Conservation (phyloP, 2,329 filamentous ascomycete species). For the Exserohilum rostratum region DNA sequence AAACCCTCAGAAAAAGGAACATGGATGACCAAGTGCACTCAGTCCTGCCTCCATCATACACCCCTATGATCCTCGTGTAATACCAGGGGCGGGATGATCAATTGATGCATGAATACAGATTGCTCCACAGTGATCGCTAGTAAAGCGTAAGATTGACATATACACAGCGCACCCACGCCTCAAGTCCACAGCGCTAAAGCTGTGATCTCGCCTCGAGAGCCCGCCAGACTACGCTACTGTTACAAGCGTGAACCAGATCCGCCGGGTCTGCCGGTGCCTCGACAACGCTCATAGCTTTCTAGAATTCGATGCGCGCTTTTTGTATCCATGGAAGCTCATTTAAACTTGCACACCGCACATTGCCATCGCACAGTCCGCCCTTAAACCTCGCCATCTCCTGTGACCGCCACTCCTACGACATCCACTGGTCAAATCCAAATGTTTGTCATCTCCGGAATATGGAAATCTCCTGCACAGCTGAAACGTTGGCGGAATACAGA, state of each 20-base stretch:
- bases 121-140: neutral
- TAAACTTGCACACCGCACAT: conserved; percentile 19
- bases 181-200: no score
- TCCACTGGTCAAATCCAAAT: conserved; percentile 22
- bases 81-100: neutral
- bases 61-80: neutral
- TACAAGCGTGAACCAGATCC: neutral
- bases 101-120: neutral
- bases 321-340: neutral
- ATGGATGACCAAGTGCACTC: neutral
- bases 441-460: conserved; percentile 14
- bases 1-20: neutral
- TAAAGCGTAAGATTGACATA: neutral
- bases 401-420: conserved; percentile 17
- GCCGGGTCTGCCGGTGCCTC: neutral
- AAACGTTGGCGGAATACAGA: conserved; percentile 5
- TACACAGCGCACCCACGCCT: neutral
- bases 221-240: neutral
- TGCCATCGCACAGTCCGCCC: conserved; percentile 23
- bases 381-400: conserved; percentile 29
- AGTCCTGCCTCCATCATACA: no score
- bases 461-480: conserved; percentile 11
- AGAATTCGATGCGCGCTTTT: conserved; percentile 1
- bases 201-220: no score
- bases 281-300: conserved; percentile 7